Evolutionary conservation across 805 yeast genomes (phyloP).

Genomic region (Cyberlindnera xylosilytica): DNA sequence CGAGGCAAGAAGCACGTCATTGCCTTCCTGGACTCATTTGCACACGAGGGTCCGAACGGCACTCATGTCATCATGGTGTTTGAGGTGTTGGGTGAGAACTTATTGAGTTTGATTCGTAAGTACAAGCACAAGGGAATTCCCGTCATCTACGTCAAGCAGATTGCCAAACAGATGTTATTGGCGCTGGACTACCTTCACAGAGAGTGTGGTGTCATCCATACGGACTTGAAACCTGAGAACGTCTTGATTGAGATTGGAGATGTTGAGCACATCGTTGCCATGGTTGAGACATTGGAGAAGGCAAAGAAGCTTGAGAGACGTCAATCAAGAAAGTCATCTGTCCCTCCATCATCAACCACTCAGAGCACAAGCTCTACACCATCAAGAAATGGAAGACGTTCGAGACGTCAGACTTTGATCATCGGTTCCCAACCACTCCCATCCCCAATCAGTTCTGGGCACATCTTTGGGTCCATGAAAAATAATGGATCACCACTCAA

Average conservation of each 20-base stretch:
- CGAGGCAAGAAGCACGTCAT: slow-evolving; percentile 84
- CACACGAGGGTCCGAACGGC: slow-evolving; percentile 89
- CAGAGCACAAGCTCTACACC: slow-evolving; percentile 24
- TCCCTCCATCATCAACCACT: slow-evolving; percentile 16
- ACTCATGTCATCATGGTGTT: slow-evolving; percentile 95
- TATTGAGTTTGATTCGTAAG: slow-evolving; percentile 77
- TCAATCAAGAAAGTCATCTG: slow-evolving; percentile 28
- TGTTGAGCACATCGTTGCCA: slow-evolving; percentile 69
- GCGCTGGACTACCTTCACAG: slow-evolving; percentile 73
- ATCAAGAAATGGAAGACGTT: slow-evolving; percentile 36
- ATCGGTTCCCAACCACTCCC: slow-evolving; percentile 94
- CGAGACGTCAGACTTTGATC: slow-evolving; percentile 71
- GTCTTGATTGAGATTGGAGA: slow-evolving; percentile 79
- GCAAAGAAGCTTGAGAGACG: slow-evolving; percentile 44
- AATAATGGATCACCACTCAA: slow-evolving; percentile 15
- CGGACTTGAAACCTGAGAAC: slow-evolving; percentile 73
- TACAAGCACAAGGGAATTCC: slow-evolving; percentile 82
- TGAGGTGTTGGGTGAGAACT: slow-evolving; percentile 93
- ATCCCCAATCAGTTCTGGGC: slow-evolving; percentile 67
- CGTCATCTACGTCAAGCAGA: slow-evolving; percentile 68
- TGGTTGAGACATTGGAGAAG: slow-evolving; percentile 59
- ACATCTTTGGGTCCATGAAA: slow-evolving; percentile 16
- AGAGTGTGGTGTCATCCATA: slow-evolving; percentile 70
- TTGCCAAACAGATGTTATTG: slow-evolving; percentile 71
- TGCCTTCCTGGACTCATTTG: slow-evolving; percentile 76